Evolutionary conservation across 805 yeast genomes (phyloP), one percentile per base, ranked within the genome.

Genomic region (Cyberlindnera saturnus): DNA sequence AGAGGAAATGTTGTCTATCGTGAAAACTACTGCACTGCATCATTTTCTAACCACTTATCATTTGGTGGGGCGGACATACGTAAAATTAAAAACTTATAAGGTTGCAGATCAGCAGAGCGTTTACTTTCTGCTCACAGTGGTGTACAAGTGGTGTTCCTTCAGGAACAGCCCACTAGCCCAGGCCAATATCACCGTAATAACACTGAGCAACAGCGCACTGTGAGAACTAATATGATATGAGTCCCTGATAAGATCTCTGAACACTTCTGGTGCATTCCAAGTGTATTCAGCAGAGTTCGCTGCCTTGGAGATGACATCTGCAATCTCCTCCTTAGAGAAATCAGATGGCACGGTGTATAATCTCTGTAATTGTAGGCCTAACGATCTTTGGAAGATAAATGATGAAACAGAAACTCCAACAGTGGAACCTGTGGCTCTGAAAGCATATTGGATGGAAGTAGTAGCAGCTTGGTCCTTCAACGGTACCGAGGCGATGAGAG

Each of bases 361-460:
- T 3, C 52, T 59, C 9, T 32, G 46, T 31, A 75, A 59, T 26
- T 57, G 45, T 14, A 45, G 28, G 10, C 51, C 48, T 41, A 82
- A 66, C 9, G 67, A 57, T 39, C 68, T 68, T 55, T 79, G 84
- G 65, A 83, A 84, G 23, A 82, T 67, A 3, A 88, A 81, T 18
- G 83, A 73, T 0, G 86, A 81, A 10, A 81, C 52, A 1, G 90
- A 69, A n/a, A 87, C 89, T 32, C 95, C 95, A 39, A 86, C 62
- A 0, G 93, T 84, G 15, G 90, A 82, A 0, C 95, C 95, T 1
- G 89, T 81, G 9, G 91, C 81, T 56, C 95, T 73, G 67, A 85
- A 87, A 0, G 90, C 89, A 60, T 90, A 89, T 57, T 87, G 95
- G 45, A 90, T 85, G 0, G 96, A 86, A 0, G 96, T 89, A 3